A percentile compares a stretch with the other conserved stretches of the same genome.
These are phyloP conservation scores for Penicilliopsis zonata DNA, from an alignment of 495 filamentous ascomycete species.

Conservation along the genomic window DNA sequence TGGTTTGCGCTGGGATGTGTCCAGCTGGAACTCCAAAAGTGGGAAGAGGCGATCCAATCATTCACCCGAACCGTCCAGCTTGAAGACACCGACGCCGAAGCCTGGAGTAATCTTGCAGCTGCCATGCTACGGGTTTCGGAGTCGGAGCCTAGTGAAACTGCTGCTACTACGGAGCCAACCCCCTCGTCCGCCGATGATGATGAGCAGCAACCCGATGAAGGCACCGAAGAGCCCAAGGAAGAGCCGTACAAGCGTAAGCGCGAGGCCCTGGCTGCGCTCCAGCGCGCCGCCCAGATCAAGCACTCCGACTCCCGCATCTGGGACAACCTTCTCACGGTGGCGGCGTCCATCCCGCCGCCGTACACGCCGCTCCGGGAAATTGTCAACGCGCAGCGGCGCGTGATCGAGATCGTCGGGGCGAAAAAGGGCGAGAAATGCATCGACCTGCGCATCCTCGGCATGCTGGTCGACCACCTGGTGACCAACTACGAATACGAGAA, in stretches of 20 bases:
- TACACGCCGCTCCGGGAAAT: conserved; percentile 58
- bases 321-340: conserved; percentile 87
- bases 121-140: conserved; percentile 46
- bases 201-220: conserved; percentile 11
- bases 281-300: conserved; percentile 69
- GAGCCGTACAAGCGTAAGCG: conserved; percentile 50
- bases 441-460: conserved; percentile 57
- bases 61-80: conserved; percentile 69
- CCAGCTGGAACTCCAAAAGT: conserved; percentile 61
- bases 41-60: conserved; percentile 70
- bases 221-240: conserved; percentile 17
- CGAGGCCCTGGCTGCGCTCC: conserved; percentile 73
- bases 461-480: conserved; percentile 60
- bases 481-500: conserved; percentile 31
- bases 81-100: conserved; percentile 80
- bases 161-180: too few species aligned
- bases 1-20: conserved; percentile 92
- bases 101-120: conserved; percentile 89
- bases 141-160: conserved; percentile 22
- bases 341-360: conserved; percentile 63
- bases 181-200: conserved; percentile 20
- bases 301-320: conserved; percentile 81
- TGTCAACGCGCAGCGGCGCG: conserved; percentile 52
- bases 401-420: conserved; percentile 62
- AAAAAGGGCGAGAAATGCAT: conserved; percentile 64